These are phyloP conservation scores for Penicillium psychrofluorescens DNA, from an alignment of 495 filamentous ascomycete species.

Conservation along the genomic window DNA sequence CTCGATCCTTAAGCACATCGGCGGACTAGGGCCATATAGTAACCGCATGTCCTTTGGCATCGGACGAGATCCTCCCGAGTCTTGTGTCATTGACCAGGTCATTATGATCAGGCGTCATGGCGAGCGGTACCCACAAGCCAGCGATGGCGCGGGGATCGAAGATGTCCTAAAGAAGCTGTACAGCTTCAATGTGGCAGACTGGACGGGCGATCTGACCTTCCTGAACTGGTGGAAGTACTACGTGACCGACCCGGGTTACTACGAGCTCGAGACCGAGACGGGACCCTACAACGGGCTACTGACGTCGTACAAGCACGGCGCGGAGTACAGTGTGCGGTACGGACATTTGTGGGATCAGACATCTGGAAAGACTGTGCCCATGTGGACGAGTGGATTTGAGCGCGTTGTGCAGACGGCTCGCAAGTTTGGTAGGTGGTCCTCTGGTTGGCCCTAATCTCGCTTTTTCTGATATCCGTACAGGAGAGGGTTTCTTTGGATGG, in stretches of 20 bases:
- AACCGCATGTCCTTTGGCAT: slow-evolving; percentile 10
- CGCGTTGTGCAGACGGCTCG: slow-evolving; percentile 47
- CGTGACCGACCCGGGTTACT: slow-evolving; percentile 23
- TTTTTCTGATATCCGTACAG: no score
- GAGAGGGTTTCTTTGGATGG: slow-evolving; percentile 45
- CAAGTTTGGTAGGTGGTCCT: slow-evolving; percentile 27
- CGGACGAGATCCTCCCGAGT: slow-evolving; percentile 13
- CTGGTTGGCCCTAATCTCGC: no score
- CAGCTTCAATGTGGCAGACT: slow-evolving; percentile 6
- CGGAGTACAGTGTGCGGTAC: slow-evolving; percentile 36
- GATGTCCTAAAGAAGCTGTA: slow-evolving; percentile 11
- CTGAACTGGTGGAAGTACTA: slow-evolving; percentile 45
- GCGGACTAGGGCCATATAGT: slow-evolving; percentile 1
- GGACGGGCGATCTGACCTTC: slow-evolving; percentile 39
- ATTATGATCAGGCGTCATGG: slow-evolving; percentile 37
- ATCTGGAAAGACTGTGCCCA: slow-evolving; percentile 10
- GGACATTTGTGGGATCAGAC: slow-evolving; percentile 29
- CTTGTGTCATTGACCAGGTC: slow-evolving; percentile 18
- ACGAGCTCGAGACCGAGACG: slow-evolving; percentile 25
- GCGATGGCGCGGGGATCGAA: slow-evolving; percentile 6
- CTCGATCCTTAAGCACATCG: not conserved
- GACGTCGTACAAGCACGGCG: slow-evolving; percentile 32
- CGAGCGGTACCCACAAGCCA: slow-evolving; percentile 41
- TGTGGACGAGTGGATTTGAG: slow-evolving; percentile 42
- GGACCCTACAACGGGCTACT: slow-evolving; percentile 45